phyloP scores from a whole-genome alignment of 2,329 filamentous ascomycete species.

The Colletotrichum godetiae region DNA sequence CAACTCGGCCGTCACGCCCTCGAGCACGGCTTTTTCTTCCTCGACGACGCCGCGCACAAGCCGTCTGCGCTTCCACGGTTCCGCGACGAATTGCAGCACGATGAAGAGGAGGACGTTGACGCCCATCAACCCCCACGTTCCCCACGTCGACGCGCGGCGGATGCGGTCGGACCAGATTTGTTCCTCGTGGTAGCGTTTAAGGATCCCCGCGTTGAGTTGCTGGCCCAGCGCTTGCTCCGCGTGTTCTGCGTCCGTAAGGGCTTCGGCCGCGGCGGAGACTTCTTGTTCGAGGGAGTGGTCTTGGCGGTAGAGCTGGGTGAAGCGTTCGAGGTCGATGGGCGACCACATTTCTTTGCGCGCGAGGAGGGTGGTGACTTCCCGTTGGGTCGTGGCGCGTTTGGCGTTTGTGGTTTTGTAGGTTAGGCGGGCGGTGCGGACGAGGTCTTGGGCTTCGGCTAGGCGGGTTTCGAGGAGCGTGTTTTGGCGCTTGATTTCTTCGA shows the following conservation, averaged over 20 bases:
- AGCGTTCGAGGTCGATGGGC: slow-evolving; percentile 87
- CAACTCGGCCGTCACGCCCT: slow-evolving; percentile 60
- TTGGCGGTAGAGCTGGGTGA: slow-evolving; percentile 89
- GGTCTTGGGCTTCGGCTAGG: slow-evolving; percentile 69
- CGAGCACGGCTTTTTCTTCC: slow-evolving; percentile 72
- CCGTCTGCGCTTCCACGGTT: slow-evolving; percentile 88
- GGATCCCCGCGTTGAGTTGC: slow-evolving; percentile 82
- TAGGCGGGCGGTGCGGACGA: slow-evolving; percentile 77
- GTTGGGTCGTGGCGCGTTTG: slow-evolving; percentile 87
- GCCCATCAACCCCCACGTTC: slow-evolving; percentile 97
- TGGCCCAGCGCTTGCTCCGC: slow-evolving; percentile 82
- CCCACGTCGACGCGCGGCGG: slow-evolving; percentile 95
- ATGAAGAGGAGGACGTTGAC: slow-evolving; percentile 92
- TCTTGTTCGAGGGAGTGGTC: slow-evolving; percentile 94
- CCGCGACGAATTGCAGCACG: slow-evolving; percentile 86
- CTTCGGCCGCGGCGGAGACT: slow-evolving; percentile 78
- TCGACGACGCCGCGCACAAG: slow-evolving; percentile 87
- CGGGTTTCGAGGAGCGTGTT: slow-evolving; percentile 76
- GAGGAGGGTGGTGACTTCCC: slow-evolving; percentile 93
- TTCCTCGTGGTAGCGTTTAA: slow-evolving; percentile 96
- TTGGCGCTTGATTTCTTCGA: slow-evolving; percentile 84
- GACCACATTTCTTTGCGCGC: slow-evolving; percentile 96
- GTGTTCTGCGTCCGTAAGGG: slow-evolving; percentile 79
- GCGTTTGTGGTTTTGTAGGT: slow-evolving; percentile 86
- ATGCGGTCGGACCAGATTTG: slow-evolving; percentile 99